Conservation (phyloP, 1,284 basidiomycete genomes). For the Moniliophthora roreri region DNA sequence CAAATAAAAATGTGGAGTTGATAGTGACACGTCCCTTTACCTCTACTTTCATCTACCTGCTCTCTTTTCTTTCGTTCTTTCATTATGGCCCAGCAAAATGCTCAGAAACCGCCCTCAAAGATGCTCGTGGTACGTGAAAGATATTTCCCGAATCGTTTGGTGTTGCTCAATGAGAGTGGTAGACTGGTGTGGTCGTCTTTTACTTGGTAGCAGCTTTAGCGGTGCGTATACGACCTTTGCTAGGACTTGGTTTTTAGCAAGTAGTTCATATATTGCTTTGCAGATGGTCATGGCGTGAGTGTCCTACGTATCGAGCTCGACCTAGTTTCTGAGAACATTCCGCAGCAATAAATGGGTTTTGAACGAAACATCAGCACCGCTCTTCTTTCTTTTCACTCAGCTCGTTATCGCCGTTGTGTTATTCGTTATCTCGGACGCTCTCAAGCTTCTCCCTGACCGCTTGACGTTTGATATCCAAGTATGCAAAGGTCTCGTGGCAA, state of each 20-base stretch:
- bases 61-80: neutral
- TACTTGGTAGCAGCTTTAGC: constrained; percentile 81
- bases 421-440: constrained; percentile 61
- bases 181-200: constrained; percentile 71
- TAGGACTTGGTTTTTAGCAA: neutral
- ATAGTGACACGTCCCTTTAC: no score
- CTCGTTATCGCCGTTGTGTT: constrained; percentile 76
- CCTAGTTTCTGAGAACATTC: neutral
- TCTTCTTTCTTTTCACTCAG: constrained; percentile 86
- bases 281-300: constrained; percentile 83
- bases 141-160: neutral
- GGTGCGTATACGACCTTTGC: constrained; percentile 46
- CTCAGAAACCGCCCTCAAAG: constrained; percentile 18
- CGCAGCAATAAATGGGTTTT: constrained; percentile 81
- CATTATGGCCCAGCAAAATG: constrained; percentile 17
- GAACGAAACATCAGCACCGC: constrained; percentile 63
- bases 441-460: constrained; percentile 62
- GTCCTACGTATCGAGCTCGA: neutral
- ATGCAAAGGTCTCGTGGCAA: constrained; percentile 71
- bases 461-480: constrained; percentile 59
- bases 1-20: no score
- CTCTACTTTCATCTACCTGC: neutral
- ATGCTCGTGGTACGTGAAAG: constrained; percentile 15
- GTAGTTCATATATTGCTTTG: no score
- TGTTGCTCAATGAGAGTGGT: constrained; percentile 3